Percentiles rank a stretch among this genome's conserved stretches.
phyloP scores from a whole-genome alignment of 2,329 filamentous ascomycete species.

The Diaporthe sp. region DNA sequence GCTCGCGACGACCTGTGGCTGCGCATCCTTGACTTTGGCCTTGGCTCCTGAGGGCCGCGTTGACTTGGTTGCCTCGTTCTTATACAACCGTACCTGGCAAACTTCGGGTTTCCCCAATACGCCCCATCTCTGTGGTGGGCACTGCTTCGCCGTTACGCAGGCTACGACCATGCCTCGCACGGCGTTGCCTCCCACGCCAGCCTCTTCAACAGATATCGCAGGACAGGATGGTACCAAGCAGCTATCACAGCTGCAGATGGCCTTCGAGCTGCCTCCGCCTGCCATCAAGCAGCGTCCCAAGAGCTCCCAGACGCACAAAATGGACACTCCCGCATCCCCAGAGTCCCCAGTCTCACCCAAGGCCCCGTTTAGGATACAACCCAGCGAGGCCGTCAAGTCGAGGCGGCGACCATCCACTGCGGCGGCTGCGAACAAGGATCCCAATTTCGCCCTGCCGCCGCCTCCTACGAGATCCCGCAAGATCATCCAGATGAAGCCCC shows the following conservation, averaged over 20 bases:
- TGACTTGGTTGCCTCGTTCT: neutral
- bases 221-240: constrained; percentile 74
- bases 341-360: constrained; percentile 39
- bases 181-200: constrained; percentile 78
- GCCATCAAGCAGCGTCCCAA: constrained; percentile 66
- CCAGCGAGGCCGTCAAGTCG: constrained; percentile 63
- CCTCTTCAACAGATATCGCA: constrained; percentile 82
- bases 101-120: neutral
- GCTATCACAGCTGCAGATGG: constrained; percentile 70
- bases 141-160: neutral
- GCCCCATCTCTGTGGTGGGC: neutral
- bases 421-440: constrained; percentile 57
- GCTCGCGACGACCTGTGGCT: constrained; percentile 23
- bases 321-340: constrained; percentile 28
- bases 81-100: neutral
- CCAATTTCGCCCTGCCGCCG: constrained; percentile 84
- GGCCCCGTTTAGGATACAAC: constrained; percentile 56
- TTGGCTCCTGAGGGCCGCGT: neutral
- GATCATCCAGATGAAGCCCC: constrained; percentile 97
- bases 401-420: constrained; percentile 60
- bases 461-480: constrained; percentile 92
- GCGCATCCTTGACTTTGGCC: constrained; percentile 5
- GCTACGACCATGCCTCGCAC: constrained; percentile 69
- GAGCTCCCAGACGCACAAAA: constrained; percentile 36
- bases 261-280: constrained; percentile 82